Evolutionary conservation across 192 early-diverging fungal genomes (phyloP), one percentile per base, ranked within the genome.

Genomic region (Phycomyces nitens): DNA sequence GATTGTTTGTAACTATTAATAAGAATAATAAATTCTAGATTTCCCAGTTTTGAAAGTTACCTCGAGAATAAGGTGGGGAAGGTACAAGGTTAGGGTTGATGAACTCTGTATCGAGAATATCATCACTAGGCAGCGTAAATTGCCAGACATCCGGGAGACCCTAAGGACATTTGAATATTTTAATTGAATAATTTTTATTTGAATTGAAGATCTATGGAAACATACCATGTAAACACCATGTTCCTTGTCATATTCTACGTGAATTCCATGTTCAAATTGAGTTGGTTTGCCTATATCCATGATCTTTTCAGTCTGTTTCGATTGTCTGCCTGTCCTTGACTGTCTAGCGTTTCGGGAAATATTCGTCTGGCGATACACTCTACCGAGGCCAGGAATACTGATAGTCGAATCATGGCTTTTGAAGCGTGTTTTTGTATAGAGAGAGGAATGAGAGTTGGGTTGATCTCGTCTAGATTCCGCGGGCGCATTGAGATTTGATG

Each of bases 121-220:
- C 81, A 52, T 83, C 81, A 18, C 79, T 80, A 14, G 77, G 79
- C 14, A 83, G 60, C 12, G 61, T 74, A 24, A 69, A 66, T 55
- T 78, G 77, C 81, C 81, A 83, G 3, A 83, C 81, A 52, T 83
- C 81, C 14, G 81, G 81, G 26, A 83, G 63, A 11, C 81, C 75
- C 72, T 74, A 52, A 51, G 26, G 16, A 49, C 22, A 22, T 21
- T 51, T 11, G 12, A 18, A 10, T 10, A 42, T 42, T 7, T 10
- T 42, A 14, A 42, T 42, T 42, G 41, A 10, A 14, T 42, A 26
- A 50, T 12, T 56, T 14, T 60, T 11, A 49, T 4, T 15, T 39
- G 40, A 55, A 49, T 9, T 11, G 22, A 52, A 53, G 1, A 18
- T 16, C 7, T 6, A 7, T n/a, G 20, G 14, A 10, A 23, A 29